Conservation (phyloP, 106 monocot species). For the Narthecium ossifragum region DNA sequence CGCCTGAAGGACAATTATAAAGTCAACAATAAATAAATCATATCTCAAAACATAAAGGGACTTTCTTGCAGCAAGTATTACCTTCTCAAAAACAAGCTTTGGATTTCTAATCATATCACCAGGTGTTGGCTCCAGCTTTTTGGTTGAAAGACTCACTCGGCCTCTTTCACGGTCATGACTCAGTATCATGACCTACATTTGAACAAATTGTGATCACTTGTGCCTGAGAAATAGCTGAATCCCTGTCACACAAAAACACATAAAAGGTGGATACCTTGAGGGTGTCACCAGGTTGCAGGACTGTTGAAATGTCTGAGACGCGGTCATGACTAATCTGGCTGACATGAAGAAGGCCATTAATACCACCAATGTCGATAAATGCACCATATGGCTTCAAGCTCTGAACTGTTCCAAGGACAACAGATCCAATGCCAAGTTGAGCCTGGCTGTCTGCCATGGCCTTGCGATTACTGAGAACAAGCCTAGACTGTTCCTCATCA, state of each 20-base stretch:
- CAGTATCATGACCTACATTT: slow-evolving; percentile 97
- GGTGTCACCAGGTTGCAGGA: slow-evolving; percentile 87
- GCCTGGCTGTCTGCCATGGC: slow-evolving; percentile 86
- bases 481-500: slow-evolving; percentile 83
- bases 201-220: too few species aligned
- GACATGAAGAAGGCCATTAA: slow-evolving; percentile 92
- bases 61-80: slow-evolving; percentile 7
- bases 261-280: slow-evolving; percentile 53
- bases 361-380: slow-evolving; percentile 89
- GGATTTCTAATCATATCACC: slow-evolving; percentile 99
- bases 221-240: neutral
- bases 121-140: slow-evolving; percentile 94
- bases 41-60: neutral
- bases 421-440: slow-evolving; percentile 94
- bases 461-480: slow-evolving; percentile 94
- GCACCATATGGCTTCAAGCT: slow-evolving; percentile 96
- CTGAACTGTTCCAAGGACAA: slow-evolving; percentile 84
- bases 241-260: neutral
- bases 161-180: slow-evolving; percentile 95
- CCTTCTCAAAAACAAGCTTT: slow-evolving; percentile 98
- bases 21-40: too few species aligned
- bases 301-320: slow-evolving; percentile 80
- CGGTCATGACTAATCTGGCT: slow-evolving; percentile 99
- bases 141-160: slow-evolving; percentile 84
- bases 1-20: too few species aligned